These are phyloP conservation scores for slime mould (Dictyostelium discoideum) DNA, from an alignment of 78 protist species.

Conservation along the genomic window DNA sequence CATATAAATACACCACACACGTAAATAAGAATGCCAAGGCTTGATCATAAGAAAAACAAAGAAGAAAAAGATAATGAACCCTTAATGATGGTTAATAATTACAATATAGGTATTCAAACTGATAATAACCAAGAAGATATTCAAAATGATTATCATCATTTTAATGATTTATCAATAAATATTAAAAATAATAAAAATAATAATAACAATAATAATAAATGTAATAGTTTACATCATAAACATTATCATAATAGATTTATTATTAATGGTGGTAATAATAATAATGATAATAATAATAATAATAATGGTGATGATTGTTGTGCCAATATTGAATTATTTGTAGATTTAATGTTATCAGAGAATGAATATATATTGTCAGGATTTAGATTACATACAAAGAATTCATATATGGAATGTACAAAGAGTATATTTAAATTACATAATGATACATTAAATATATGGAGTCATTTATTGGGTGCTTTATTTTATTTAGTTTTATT, in stretches of 20 bases:
- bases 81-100: neutral
- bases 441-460: conserved; percentile 67
- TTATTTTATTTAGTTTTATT: neutral
- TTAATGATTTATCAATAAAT: neutral
- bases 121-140: neutral
- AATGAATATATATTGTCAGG: conserved; percentile 47
- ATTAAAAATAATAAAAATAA: no score
- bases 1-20: neutral
- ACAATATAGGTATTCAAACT: neutral
- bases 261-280: neutral
- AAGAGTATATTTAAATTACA: conserved; percentile 20
- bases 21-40: neutral
- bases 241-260: neutral
- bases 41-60: neutral
- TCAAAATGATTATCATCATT: no score
- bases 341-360: conserved; percentile 40
- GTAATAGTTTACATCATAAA: neutral
- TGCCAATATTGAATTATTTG: neutral
- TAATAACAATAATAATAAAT: neutral
- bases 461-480: conserved; percentile 56
- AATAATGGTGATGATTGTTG: conserved; percentile 20
- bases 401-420: conserved; percentile 37
- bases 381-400: conserved; percentile 26
- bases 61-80: neutral
- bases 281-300: neutral